Evolutionary conservation across 495 filamentous ascomycete genomes (phyloP), one percentile per base, ranked within the genome.

Genomic region (Hypoxylon fuscum): DNA sequence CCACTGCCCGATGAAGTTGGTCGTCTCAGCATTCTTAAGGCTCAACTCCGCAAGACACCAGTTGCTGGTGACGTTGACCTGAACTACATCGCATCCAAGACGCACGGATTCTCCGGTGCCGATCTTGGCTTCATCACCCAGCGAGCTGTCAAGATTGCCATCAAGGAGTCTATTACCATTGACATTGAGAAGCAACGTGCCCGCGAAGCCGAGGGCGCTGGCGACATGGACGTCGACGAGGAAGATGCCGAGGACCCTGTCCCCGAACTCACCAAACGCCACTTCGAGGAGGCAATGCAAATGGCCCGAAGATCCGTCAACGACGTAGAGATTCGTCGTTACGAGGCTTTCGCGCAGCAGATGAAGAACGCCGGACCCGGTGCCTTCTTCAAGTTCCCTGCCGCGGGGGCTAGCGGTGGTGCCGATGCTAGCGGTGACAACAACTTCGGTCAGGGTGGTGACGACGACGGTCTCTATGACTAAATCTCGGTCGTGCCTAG

Each of bases 91-190:
- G 94, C 95, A 25, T 91, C 91, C 80, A 93, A 93, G 83, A 98
- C 95, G 23, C 94, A 97, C 81, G 95, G 95, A 43, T 98, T 97
- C 86, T 98, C 95, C 56, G 95, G 95, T 91, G 95, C 95, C 73
- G 95, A 98, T 90, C 87, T 98, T 74, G 96, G 94, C 66, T 98
- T 97, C 82, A 90, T 98, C 73, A 96, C 95, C 18, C 95, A 98
- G 81, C 92, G 95, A 72, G 95, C 95, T 59, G 94, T 97, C 83
- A 98, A 98, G 86, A 87, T 98, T 66, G 95, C 95, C 61, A 98
- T 98, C 81, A 98, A 97, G 85, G 88, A 98, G 77, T 85, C 93
- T n/a, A 98, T 98, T 75, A 77, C 85, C 9, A 72, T 82, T 46
- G 93, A 97, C 51, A 97, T 98, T 61, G 90, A 96, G 81, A 88